A percentile compares a stretch with the other conserved stretches of the same genome.
Conservation (phyloP, 768 basidiomycete genomes). For the Boletus bicolor region DNA sequence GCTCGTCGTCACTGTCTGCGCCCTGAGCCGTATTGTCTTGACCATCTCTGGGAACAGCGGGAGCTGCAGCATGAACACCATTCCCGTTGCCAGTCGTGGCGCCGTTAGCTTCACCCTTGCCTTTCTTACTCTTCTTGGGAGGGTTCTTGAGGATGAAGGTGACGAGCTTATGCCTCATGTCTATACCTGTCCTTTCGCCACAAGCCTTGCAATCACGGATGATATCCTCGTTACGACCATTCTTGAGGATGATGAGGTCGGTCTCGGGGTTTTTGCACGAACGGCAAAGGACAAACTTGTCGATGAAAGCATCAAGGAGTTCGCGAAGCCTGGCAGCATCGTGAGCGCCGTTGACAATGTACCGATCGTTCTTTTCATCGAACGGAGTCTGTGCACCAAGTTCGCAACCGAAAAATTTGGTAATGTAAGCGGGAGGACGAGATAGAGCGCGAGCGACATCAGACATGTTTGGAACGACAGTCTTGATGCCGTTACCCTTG, state of each 20-base stretch:
- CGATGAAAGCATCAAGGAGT: conserved; percentile 94
- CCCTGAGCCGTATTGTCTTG: conserved; percentile 43
- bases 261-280: conserved; percentile 99
- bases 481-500: conserved; percentile 99
- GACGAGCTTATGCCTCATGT: conserved; percentile 95
- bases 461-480: conserved; percentile 97
- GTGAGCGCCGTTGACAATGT: conserved; percentile 98
- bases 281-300: conserved; percentile 96
- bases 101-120: conserved; percentile 54
- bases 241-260: conserved; percentile 86
- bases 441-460: conserved; percentile 95
- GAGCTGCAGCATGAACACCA: conserved; percentile 37
- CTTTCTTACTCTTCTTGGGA: conserved; percentile 68
- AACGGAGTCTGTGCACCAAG: conserved; percentile 96
- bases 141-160: conserved; percentile 98
- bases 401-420: conserved; percentile 99
- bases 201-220: conserved; percentile 98
- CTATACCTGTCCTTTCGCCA: conserved; percentile 85
- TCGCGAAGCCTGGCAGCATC: conserved; percentile 89
- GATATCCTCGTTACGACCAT: conserved; percentile 77
- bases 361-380: conserved; percentile 95
- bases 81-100: conserved; percentile 48
- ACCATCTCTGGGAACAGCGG: conserved; percentile 39
- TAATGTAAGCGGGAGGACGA: conserved; percentile 93
- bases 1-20: conserved; percentile 81